These are phyloP conservation scores for Triticum dicoccoides DNA, from an alignment of 176 grass and related monocot genomes.

Conservation along the genomic window DNA sequence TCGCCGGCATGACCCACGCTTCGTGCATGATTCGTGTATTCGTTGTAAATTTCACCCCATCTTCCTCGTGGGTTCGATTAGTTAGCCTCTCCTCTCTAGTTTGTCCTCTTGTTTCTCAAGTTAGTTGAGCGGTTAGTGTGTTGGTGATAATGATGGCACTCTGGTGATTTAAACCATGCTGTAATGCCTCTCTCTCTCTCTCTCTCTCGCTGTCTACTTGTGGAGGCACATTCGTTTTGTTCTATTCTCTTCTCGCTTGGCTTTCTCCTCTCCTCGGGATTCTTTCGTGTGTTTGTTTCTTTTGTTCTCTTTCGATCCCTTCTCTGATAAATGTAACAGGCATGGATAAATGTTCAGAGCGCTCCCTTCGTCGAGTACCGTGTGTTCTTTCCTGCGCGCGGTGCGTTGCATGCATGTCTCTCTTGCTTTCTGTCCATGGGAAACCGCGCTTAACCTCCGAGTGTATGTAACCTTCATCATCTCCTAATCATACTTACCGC, in stretches of 20 bases:
- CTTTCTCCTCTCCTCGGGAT: conserved; percentile 4
- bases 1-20: conserved; percentile 28
- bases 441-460: not conserved
- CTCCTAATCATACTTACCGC: conserved; percentile 13
- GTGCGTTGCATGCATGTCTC: not conserved
- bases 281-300: conserved; percentile 24
- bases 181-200: conserved; percentile 17
- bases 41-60: conserved; percentile 40
- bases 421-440: not conserved
- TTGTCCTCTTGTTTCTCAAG: conserved; percentile 9
- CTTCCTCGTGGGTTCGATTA: conserved; percentile 22
- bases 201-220: no score
- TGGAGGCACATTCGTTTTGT: conserved; percentile 24
- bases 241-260: not conserved
- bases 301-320: conserved; percentile 10
- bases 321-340: conserved; percentile 29
- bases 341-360: conserved; percentile 21
- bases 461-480: conserved; percentile 2
- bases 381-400: not conserved
- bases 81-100: conserved; percentile 32
- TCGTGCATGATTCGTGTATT: conserved; percentile 48
- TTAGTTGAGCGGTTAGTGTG: conserved; percentile 44
- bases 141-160: conserved; percentile 35
- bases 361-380: not conserved
- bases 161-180: conserved; percentile 33